phyloP scores from a whole-genome alignment of 768 basidiomycete genomes.

The Pleurotus sapidus region DNA sequence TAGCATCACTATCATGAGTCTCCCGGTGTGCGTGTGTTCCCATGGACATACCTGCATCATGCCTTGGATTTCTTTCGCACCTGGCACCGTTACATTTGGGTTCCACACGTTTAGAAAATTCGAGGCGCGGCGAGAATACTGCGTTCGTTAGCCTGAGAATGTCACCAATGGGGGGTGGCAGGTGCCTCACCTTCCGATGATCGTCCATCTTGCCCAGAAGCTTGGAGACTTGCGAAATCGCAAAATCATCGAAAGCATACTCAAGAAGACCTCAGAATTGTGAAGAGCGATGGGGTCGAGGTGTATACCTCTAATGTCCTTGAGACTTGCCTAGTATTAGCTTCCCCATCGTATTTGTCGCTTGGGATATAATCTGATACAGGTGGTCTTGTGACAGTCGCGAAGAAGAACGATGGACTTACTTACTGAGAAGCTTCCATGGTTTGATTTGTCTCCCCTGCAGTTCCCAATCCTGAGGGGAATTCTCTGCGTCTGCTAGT shows the following conservation, averaged over 20 bases:
- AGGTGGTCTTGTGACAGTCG: not conserved
- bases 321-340: conserved; percentile 61
- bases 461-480: conserved; percentile 59
- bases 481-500: conserved; percentile 54
- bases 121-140: conserved; percentile 53
- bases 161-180: not conserved
- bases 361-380: conserved; percentile 35
- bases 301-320: conserved; percentile 51
- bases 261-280: conserved; percentile 17
- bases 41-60: conserved; percentile 54
- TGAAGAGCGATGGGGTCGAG: not conserved
- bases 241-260: conserved; percentile 65
- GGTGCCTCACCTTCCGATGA: conserved; percentile 41
- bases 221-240: conserved; percentile 62
- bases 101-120: conserved; percentile 65
- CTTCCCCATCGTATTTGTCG: conserved; percentile 38
- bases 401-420: conserved; percentile 2
- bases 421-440: conserved; percentile 52
- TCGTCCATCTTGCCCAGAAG: conserved; percentile 47
- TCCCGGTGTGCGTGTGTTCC: no score
- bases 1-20: conserved; percentile 17
- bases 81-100: conserved; percentile 49
- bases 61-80: conserved; percentile 40
- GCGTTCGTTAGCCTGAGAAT: not conserved
- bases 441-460: conserved; percentile 55